phyloP scores from a whole-genome alignment of 352 stramenopile species.

The Phytophthora syringae region DNA sequence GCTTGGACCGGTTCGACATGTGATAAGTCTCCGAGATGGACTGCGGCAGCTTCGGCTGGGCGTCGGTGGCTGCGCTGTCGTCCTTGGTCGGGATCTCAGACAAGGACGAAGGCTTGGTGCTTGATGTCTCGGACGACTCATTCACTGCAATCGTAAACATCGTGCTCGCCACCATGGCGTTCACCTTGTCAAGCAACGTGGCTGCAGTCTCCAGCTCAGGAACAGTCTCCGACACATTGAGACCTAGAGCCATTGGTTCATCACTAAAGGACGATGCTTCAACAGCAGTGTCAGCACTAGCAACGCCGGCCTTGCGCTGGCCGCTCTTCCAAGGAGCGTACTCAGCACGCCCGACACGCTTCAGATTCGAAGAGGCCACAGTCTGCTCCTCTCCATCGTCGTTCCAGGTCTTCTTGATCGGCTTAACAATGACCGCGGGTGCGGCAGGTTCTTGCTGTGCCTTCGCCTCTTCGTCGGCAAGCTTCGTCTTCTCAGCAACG shows the following conservation, averaged over 20 bases:
- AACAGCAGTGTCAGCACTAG: constrained; percentile 12
- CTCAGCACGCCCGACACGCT: constrained; percentile 50
- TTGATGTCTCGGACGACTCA: constrained; percentile 19
- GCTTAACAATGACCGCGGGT: constrained; percentile 4
- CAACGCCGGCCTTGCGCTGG: constrained; percentile 56
- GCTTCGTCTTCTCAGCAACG: constrained; percentile 52
- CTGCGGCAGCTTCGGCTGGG: constrained; percentile 47
- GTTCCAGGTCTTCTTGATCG: constrained; percentile 45
- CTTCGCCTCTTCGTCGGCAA: constrained; percentile 43
- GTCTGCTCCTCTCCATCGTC: constrained; percentile 38
- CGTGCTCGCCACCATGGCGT: constrained; percentile 61
- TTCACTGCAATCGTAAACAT: constrained; percentile 65
- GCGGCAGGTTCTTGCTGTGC: constrained; percentile 3
- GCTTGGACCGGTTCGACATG: constrained; percentile 70
- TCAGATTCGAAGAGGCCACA: constrained; percentile 26
- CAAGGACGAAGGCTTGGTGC: constrained; percentile 1
- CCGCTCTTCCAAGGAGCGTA: constrained; percentile 67
- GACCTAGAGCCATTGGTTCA: constrained; percentile 30
- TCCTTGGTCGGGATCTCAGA: constrained; percentile 15
- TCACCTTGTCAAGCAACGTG: constrained; percentile 56
- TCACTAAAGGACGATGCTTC: constrained; percentile 15
- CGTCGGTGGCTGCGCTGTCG: constrained; percentile 4
- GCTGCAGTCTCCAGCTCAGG: constrained; percentile 18
- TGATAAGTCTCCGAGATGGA: constrained; percentile 84
- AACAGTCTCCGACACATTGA: constrained; percentile 8